Conservation (phyloP, 331 rosid species). For the Erythrophleum ivorense region DNA sequence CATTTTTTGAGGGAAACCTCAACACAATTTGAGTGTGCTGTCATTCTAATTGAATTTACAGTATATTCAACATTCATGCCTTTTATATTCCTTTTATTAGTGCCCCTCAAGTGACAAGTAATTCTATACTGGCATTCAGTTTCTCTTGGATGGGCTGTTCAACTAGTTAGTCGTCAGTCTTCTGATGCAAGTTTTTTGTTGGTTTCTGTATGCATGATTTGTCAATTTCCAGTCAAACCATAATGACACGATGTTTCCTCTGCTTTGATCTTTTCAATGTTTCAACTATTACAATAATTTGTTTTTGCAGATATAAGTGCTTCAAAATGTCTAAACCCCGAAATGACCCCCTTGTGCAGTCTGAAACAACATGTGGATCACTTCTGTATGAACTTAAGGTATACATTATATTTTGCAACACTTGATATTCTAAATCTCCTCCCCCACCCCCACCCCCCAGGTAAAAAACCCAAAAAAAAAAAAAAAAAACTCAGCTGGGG, state of each 20-base stretch:
- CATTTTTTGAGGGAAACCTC: not conserved
- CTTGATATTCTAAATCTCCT: slow-evolving; percentile 3
- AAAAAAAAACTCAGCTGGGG: not conserved
- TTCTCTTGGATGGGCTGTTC: slow-evolving; percentile 10
- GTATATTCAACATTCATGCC: not conserved
- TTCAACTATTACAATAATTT: slow-evolving; percentile 30
- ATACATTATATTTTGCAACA: slow-evolving; percentile 6
- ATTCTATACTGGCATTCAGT: not conserved
- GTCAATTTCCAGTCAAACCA: slow-evolving; percentile 16
- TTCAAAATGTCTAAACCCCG: slow-evolving; percentile 64
- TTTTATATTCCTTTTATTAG: not conserved
- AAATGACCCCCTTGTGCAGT: slow-evolving; percentile 72
- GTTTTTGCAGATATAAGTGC: slow-evolving; percentile 47
- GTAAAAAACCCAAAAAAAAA: not conserved
- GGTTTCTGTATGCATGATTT: slow-evolving; percentile 10
- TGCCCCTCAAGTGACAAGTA: not conserved
- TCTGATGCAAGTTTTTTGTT: slow-evolving; percentile 6
- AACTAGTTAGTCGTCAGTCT: not conserved
- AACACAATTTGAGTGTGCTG: not conserved
- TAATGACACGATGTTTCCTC: not conserved
- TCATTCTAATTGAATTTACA: not conserved
- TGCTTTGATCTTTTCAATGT: slow-evolving; percentile 6
- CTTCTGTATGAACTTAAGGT: slow-evolving; percentile 95
- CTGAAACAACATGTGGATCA: slow-evolving; percentile 90
- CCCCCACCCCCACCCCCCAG: not conserved